Evolutionary conservation across 2,329 filamentous ascomycete genomes (phyloP), one percentile per base, ranked within the genome.

Genomic region (Paraphoma chrysanthemicola): DNA sequence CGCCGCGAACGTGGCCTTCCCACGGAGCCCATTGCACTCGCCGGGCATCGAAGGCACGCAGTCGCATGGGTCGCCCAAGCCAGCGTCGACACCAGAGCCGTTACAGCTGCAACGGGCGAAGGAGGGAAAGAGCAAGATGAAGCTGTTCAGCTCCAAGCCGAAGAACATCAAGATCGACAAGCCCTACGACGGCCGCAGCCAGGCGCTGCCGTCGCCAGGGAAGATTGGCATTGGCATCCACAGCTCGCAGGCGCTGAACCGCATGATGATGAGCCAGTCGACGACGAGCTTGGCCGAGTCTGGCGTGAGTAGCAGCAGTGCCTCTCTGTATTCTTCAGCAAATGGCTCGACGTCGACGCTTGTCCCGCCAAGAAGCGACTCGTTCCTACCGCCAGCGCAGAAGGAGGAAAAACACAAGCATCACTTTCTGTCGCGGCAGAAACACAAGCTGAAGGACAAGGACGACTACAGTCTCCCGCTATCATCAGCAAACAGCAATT

Each of bases 271-370:
- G 87, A 92, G 81, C 84, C 87, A 77, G 85, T 91, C 83, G 4
- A 91, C 89, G 3, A 90, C 85, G 31, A 92, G 88, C 71, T 78
- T 93, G 45, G 80, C 83, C 7, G 90, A 93, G 58, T 80, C 82
- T 5, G 75, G 77, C 12, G 76, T 79, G 6, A 84, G 85, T 11
- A 84, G 86, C 9, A 80, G 79, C 50, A 78, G 78, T 16, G 82
- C 85, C 54, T 89, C 89, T 0, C 81, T 93, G 33, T 94, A 93
- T 73, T 90, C 82, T 50, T 82, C 89, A 33, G 86, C 84, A n/a
- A 94, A 94, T 73, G 90, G 88, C 0, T 93, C 90, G 0, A 87
- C 89, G 0, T 89, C 89, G 2, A 93, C 91, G 0, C 87, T 94
- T 54, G 86, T 91, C n/a, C 85, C 90, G 0, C 60, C 63, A 17